A percentile compares a stretch with the other conserved stretches of the same genome.
Evolutionary conservation across 495 filamentous ascomycete genomes (phyloP).

Genomic region (Xylaria telfairii): DNA sequence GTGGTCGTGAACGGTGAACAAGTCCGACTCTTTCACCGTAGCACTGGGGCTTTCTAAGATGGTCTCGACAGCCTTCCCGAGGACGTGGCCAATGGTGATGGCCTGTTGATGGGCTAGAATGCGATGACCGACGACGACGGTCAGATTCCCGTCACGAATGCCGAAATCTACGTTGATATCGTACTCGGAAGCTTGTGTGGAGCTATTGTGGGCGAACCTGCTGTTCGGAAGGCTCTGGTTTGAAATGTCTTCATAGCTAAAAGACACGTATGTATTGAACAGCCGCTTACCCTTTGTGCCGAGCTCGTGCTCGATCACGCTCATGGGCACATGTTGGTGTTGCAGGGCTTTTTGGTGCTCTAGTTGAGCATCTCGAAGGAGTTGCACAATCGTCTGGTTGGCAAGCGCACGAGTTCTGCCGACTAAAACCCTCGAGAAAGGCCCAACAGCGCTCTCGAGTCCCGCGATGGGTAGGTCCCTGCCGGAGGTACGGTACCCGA

Average conservation of each 20-base stretch:
- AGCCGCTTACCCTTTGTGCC: slow-evolving; percentile 48
- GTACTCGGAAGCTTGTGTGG: slow-evolving; percentile 51
- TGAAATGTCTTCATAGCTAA: slow-evolving; percentile 46
- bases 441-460: slow-evolving; percentile 48
- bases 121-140: slow-evolving; percentile 51
- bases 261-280: slow-evolving; percentile 55
- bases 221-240: slow-evolving; percentile 10
- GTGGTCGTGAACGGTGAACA: slow-evolving; percentile 52
- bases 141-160: slow-evolving; percentile 44
- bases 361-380: slow-evolving; percentile 44
- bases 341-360: slow-evolving; percentile 41
- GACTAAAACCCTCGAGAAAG: slow-evolving; percentile 49
- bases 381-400: slow-evolving; percentile 39
- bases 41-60: slow-evolving; percentile 46
- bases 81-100: slow-evolving; percentile 46
- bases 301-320: slow-evolving; percentile 51
- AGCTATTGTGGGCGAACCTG: slow-evolving; percentile 44
- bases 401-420: slow-evolving; percentile 42
- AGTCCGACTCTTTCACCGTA: slow-evolving; percentile 45
- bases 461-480: slow-evolving; percentile 47
- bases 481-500: slow-evolving; percentile 50
- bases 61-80: slow-evolving; percentile 50
- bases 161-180: slow-evolving; percentile 50
- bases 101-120: slow-evolving; percentile 51
- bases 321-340: slow-evolving; percentile 52